Base-by-base conservation (phyloP, 2,329 filamentous ascomycete genomes). In the Talaromyces sp. region DNA sequence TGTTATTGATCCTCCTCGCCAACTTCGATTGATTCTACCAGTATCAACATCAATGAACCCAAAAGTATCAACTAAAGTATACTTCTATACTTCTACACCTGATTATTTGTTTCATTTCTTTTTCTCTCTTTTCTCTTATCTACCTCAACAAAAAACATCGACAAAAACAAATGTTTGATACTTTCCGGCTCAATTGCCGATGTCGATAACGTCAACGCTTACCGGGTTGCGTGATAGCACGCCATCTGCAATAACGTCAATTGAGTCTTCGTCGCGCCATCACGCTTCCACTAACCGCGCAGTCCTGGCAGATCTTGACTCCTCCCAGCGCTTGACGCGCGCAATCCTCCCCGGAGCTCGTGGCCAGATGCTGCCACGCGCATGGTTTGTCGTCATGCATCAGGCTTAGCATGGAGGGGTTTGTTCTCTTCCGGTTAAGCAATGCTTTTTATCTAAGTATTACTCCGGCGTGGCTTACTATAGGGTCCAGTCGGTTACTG, bases 221-320 rank as follows among this genome's bases (percentile, higher is more conserved):
- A 56, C 38, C 9, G 48, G 57, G 52, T 70, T 67, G 68, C 68
- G 68, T 70, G 68, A 67, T 68, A 56, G 51, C 60, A 59, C 60
- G 56, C 60, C 55, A 63, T 57, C 29, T 19, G 27, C 29, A 58
- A 61, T 58, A 62, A 61, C 68, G 67, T 67, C 67, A 69, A 58
- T 58, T 46, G 52, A 51, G 58, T 60, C 58, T 21, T 24, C n/a
- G 54, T 67, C 62, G 65, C 53, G 53, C 58, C 31, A 55, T 41
- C 31, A 21, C 21, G 54, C 21, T 26, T 38, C 35, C 48, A 52
- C 24, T 52, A 26, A 21, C 48, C 4, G 48, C 14, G 26, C 48
- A 27, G 24, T 2, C 24, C 21, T 5, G 11, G 48, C 27, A 10
- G 24, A 52, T 52, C 48, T 29, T 29, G 24, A 17, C 48, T 29